Percentiles rank a stretch among this genome's conserved stretches.
phyloP scores from a whole-genome alignment of 2,329 filamentous ascomycete genomes.

The Laburnicola sp. region DNA sequence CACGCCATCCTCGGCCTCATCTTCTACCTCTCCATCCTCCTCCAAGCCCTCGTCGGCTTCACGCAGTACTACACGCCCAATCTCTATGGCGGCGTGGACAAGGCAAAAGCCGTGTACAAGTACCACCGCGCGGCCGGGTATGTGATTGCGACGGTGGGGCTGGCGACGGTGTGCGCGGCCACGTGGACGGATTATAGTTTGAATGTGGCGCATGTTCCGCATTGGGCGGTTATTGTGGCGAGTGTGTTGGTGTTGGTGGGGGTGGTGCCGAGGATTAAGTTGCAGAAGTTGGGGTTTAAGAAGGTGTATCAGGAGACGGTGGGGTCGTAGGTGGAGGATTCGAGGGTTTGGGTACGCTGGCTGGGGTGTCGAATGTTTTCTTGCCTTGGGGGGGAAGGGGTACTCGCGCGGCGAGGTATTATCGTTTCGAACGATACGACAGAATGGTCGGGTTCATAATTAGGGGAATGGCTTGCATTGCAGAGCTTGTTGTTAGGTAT shows the following conservation, averaged over 20 bases:
- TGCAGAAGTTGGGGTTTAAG: conserved; percentile 72
- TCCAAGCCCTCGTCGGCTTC: conserved; percentile 79
- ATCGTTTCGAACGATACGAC: no score
- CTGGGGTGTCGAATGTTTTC: no score
- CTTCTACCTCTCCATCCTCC: conserved; percentile 68
- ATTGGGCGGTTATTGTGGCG: conserved; percentile 74
- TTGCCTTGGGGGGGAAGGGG: no score
- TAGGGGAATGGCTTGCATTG: no score
- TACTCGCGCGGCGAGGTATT: no score
- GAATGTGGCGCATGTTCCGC: conserved; percentile 68
- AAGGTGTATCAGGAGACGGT: conserved; percentile 20
- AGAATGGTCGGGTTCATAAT: no score
- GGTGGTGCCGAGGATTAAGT: conserved; percentile 75
- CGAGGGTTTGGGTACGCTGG: no score
- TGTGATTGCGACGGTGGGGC: conserved; percentile 66
- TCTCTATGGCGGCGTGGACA: conserved; percentile 76
- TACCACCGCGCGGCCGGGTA: conserved; percentile 85
- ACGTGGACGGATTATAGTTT: conserved; percentile 75
- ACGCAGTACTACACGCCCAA: conserved; percentile 76
- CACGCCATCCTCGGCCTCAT: conserved; percentile 83
- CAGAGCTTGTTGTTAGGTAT: no score
- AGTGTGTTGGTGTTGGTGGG: conserved; percentile 69
- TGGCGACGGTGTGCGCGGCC: conserved; percentile 74
- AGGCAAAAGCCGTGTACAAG: conserved; percentile 84
- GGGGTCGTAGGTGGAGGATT: background rate